phyloP scores from a whole-genome alignment of 306 rosid genomes.

The Astragalus glycyphyllos region DNA sequence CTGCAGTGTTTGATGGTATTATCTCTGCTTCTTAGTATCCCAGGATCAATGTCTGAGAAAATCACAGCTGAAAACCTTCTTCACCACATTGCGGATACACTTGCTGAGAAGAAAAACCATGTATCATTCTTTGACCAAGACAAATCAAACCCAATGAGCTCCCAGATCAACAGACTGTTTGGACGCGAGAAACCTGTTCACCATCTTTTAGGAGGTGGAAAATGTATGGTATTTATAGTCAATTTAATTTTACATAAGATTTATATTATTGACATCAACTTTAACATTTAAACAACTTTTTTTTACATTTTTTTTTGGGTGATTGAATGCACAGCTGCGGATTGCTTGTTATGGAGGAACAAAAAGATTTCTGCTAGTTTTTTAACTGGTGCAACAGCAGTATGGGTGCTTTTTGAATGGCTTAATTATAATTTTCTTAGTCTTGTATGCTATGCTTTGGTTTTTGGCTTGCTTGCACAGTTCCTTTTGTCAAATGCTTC shows the following conservation, averaged over 20 bases:
- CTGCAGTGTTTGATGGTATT: slow-evolving; percentile 11
- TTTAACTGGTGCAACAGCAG: slow-evolving; percentile 65
- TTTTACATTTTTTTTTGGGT: neutral
- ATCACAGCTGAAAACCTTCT: slow-evolving; percentile 58
- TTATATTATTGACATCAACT: slow-evolving; percentile 26
- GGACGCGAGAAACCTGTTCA: slow-evolving; percentile 83
- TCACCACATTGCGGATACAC: slow-evolving; percentile 60
- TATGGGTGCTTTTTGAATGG: slow-evolving; percentile 97
- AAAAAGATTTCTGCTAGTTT: slow-evolving; percentile 92
- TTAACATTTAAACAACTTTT: slow-evolving; percentile 16
- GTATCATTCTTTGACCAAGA: slow-evolving; percentile 63
- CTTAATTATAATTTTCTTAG: slow-evolving; percentile 77
- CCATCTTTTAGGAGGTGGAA: slow-evolving; percentile 88
- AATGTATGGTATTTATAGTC: slow-evolving; percentile 57
- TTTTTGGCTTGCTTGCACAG: slow-evolving; percentile 79
- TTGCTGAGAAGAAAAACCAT: slow-evolving; percentile 65
- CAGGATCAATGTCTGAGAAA: slow-evolving; percentile 75
- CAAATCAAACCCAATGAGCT: slow-evolving; percentile 50
- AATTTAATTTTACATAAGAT: slow-evolving; percentile 22
- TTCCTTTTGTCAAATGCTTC: slow-evolving; percentile 83
- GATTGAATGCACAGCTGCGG: slow-evolving; percentile 70
- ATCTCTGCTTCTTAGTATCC: slow-evolving; percentile 32
- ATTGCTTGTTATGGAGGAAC: slow-evolving; percentile 92
- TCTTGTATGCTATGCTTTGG: slow-evolving; percentile 59
- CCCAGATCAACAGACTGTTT: slow-evolving; percentile 66